A percentile compares a stretch with the other conserved stretches of the same genome.
Evolutionary conservation across 2,329 filamentous ascomycete species (phyloP).

Genomic region (Fusarium euwallaceae): DNA sequence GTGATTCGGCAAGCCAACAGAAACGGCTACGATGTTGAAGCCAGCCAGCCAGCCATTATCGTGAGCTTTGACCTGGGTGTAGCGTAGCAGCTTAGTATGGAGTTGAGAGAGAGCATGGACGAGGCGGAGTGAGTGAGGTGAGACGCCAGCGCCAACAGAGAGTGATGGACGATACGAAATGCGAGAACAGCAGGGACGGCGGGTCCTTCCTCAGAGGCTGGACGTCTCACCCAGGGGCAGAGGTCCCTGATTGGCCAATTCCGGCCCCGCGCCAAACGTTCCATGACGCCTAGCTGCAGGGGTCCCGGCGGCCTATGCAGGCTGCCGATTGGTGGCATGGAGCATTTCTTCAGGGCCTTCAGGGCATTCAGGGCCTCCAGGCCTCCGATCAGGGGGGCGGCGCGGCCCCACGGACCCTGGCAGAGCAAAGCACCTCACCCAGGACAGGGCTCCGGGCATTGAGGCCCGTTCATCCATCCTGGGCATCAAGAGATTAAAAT

Average conservation of each 20-base stretch:
- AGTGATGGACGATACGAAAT: constrained; percentile 30
- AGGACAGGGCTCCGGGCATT: neutral
- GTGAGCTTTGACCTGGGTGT: constrained; percentile 27
- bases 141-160: constrained; percentile 22
- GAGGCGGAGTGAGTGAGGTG: constrained; percentile 13
- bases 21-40: neutral
- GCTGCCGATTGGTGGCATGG: constrained; percentile 44
- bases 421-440: neutral
- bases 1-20: constrained; percentile 21
- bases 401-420: constrained; percentile 6
- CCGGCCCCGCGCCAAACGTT: constrained; percentile 35
- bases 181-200: constrained; percentile 30
- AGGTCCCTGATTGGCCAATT: constrained; percentile 34
- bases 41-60: constrained; percentile 14
- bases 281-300: constrained; percentile 38
- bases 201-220: constrained; percentile 31
- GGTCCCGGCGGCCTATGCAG: constrained; percentile 25
- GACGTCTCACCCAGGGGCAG: constrained; percentile 34
- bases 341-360: constrained; percentile 18
- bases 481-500: constrained; percentile 33
- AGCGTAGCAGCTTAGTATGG: constrained; percentile 21
- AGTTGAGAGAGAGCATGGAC: constrained; percentile 20
- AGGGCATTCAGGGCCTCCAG: constrained; percentile 10
- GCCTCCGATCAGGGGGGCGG: constrained; percentile 26
- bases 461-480: constrained; percentile 23